Conservation (phyloP, 2,329 filamentous ascomycete genomes). For the Cadophora luteo-olivacea region DNA sequence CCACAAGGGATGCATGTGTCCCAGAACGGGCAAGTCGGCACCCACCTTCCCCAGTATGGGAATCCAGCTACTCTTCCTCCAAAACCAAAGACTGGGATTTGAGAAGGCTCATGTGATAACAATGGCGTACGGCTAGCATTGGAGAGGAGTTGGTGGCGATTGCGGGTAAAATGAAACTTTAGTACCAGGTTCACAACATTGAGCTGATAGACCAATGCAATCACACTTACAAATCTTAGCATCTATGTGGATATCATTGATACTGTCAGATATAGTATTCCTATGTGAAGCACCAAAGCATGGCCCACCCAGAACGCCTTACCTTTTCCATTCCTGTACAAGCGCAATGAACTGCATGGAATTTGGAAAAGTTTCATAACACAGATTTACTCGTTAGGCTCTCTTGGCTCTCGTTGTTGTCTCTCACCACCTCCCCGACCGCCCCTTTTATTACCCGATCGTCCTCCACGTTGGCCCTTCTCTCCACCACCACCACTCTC, state of each 20-base stretch:
- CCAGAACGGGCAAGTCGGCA: slow-evolving; percentile 46
- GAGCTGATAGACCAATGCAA: slow-evolving; percentile 42
- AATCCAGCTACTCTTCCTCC: slow-evolving; percentile 59
- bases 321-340: slow-evolving; percentile 46
- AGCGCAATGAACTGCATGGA: slow-evolving; percentile 40
- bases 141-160: slow-evolving; percentile 44
- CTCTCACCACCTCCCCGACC: slow-evolving; percentile 54
- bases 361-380: slow-evolving; percentile 25
- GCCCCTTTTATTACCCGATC: slow-evolving; percentile 53
- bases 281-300: slow-evolving; percentile 45
- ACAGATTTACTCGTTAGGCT: slow-evolving; percentile 44
- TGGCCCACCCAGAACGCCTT: slow-evolving; percentile 58
- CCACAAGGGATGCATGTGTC: slow-evolving; percentile 38
- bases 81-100: slow-evolving; percentile 56
- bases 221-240: slow-evolving; percentile 26
- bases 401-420: slow-evolving; percentile 56
- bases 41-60: slow-evolving; percentile 62
- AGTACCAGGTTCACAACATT: slow-evolving; percentile 41
- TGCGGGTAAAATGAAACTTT: slow-evolving; percentile 41
- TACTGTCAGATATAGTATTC: slow-evolving; percentile 36
- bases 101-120: slow-evolving; percentile 41
- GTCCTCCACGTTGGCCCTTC: slow-evolving; percentile 53
- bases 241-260: background rate
- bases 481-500: slow-evolving; percentile 50
- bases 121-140: slow-evolving; percentile 46